Percentiles rank a stretch among this genome's conserved stretches.
These are phyloP conservation scores for Blyttiomyces sp. DNA, from an alignment of 371 early-diverging fungal species.

Conservation along the genomic window DNA sequence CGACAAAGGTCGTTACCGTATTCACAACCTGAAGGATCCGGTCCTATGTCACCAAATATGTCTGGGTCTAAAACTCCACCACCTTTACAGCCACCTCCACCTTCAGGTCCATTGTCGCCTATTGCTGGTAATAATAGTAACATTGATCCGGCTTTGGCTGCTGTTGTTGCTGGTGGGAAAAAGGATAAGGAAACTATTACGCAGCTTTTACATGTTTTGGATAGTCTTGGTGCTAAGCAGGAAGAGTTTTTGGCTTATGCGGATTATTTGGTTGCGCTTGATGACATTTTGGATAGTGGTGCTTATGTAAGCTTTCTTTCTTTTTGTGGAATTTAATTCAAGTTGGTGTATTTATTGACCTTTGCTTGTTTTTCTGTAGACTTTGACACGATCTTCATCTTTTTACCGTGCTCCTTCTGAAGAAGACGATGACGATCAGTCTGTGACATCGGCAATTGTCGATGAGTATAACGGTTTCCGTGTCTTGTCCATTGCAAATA, in stretches of 20 bases:
- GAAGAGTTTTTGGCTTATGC: constrained; percentile 10
- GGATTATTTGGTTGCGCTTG: constrained; percentile 12
- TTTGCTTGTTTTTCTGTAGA: too few relatives aligned
- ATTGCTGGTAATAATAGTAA: background rate
- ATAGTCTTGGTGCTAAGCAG: background rate
- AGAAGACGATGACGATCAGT: background rate
- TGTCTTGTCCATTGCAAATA: background rate
- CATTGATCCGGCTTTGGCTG: too few relatives aligned
- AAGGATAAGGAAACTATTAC: background rate
- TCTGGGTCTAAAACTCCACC: too few relatives aligned
- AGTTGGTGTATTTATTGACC: too few relatives aligned
- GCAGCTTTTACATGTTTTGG: background rate
- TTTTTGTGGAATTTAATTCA: background rate
- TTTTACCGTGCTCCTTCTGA: too few relatives aligned
- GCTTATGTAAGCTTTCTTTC: background rate
- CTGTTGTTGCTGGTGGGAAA: too few relatives aligned
- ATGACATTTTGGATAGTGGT: constrained; percentile 1
- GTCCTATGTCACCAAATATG: too few relatives aligned
- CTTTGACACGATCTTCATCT: too few relatives aligned
- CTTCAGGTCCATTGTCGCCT: background rate
- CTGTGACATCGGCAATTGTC: background rate
- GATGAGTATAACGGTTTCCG: background rate
- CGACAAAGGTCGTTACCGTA: too few relatives aligned
- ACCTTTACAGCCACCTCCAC: background rate
- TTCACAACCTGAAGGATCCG: too few relatives aligned